These are phyloP conservation scores for Fulvia fulva DNA, from an alignment of 2,329 filamentous ascomycete genomes.

Conservation along the genomic window DNA sequence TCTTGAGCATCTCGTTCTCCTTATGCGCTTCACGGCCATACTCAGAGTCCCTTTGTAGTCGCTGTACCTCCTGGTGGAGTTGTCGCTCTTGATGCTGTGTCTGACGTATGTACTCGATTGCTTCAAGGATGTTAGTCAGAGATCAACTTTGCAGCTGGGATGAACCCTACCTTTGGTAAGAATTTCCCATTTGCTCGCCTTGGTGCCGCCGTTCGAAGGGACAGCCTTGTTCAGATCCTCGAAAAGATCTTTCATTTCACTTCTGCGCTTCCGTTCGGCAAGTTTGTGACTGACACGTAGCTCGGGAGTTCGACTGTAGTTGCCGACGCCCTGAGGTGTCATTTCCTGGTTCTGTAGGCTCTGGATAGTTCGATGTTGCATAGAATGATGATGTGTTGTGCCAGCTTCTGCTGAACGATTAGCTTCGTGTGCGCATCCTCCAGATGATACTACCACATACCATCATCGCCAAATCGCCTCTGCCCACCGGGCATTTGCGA, in stretches of 20 bases:
- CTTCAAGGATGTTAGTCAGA: conserved; percentile 28
- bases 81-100: conserved; percentile 37
- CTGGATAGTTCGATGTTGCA: conserved; percentile 69
- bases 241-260: conserved; percentile 85
- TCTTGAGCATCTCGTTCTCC: conserved; percentile 46
- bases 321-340: conserved; percentile 57
- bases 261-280: conserved; percentile 75
- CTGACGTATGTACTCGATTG: conserved; percentile 48
- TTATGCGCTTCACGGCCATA: conserved; percentile 42
- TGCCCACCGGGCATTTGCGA: conserved; percentile 69
- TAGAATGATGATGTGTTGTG: conserved; percentile 66
- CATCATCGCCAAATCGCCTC: conserved; percentile 63
- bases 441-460: conserved; percentile 28
- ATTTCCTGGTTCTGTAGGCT: conserved; percentile 59
- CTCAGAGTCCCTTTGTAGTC: conserved; percentile 43
- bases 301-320: conserved; percentile 79
- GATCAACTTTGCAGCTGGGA: background rate
- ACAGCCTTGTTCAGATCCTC: conserved; percentile 74
- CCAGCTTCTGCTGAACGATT: conserved; percentile 33
- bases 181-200: conserved; percentile 88
- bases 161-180: conserved; percentile 57
- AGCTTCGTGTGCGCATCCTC: conserved; percentile 1
- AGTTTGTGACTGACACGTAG: conserved; percentile 80
- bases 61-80: conserved; percentile 38
- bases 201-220: conserved; percentile 75